Percentiles rank a stretch among this genome's conserved stretches.
These are phyloP conservation scores for Lachnellula subtilissima DNA, from an alignment of 2,329 filamentous ascomycete genomes.

Conservation along the genomic window DNA sequence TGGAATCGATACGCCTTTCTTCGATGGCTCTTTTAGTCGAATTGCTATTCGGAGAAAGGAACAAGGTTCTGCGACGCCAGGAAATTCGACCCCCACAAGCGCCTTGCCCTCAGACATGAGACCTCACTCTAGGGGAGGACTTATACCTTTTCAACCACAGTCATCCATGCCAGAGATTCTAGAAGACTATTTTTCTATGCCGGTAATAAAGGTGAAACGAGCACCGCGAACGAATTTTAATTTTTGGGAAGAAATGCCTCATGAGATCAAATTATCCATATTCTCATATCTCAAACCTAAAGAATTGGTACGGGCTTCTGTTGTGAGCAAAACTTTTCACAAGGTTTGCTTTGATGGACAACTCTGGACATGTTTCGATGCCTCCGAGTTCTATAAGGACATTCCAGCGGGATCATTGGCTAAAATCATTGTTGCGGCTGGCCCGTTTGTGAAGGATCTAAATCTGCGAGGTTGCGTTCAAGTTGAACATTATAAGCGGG, in stretches of 20 bases:
- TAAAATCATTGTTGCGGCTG: slow-evolving; percentile 78
- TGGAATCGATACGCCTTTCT: slow-evolving; percentile 23
- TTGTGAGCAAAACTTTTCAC: slow-evolving; percentile 74
- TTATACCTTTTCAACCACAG: slow-evolving; percentile 14
- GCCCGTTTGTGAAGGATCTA: slow-evolving; percentile 84
- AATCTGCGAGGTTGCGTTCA: slow-evolving; percentile 91
- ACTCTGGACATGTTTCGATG: slow-evolving; percentile 81
- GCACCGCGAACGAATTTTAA: slow-evolving; percentile 43
- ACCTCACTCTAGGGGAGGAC: slow-evolving; percentile 16
- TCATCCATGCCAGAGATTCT: slow-evolving; percentile 25
- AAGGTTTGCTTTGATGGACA: slow-evolving; percentile 90
- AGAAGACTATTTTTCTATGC: slow-evolving; percentile 31
- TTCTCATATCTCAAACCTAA: slow-evolving; percentile 72
- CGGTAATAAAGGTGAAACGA: slow-evolving; percentile 11
- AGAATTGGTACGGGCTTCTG: slow-evolving; percentile 73
- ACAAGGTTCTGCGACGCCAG: slow-evolving; percentile 13
- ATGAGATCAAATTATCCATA: slow-evolving; percentile 75
- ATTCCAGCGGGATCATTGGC: slow-evolving; percentile 81
- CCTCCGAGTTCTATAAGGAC: slow-evolving; percentile 78
- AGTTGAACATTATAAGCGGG: slow-evolving; percentile 73
- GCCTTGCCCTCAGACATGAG: slow-evolving; percentile 18
- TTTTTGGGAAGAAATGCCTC: slow-evolving; percentile 77
- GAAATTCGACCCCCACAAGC: slow-evolving; percentile 21
- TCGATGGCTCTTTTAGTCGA: slow-evolving; percentile 19
- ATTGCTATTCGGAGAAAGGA: slow-evolving; percentile 20